Conservation (phyloP, 176 grass and related monocot species). For the Musa troglodytarum region DNA sequence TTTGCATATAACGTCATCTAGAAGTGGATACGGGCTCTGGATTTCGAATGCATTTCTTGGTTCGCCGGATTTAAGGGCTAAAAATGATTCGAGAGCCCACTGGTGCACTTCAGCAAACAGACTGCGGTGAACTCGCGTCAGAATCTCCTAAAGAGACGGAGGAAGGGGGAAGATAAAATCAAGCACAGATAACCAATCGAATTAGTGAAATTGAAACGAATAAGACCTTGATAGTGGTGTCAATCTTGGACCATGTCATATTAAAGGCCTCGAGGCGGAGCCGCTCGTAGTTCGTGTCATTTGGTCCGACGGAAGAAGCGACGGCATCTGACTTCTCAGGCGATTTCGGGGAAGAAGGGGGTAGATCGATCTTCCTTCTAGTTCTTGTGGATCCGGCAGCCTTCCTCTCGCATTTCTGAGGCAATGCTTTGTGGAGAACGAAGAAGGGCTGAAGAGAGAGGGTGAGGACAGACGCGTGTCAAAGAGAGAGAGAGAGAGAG, state of each 20-base stretch:
- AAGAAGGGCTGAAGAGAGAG: constrained; percentile 55
- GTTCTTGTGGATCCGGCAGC: constrained; percentile 24
- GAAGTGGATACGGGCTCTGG: constrained; percentile 52
- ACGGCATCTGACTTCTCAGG: constrained; percentile 26
- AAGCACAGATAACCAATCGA: background rate
- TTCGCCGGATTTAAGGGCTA: constrained; percentile 17
- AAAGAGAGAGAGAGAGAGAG: background rate
- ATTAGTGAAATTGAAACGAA: background rate
- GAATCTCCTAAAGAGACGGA: constrained; percentile 37
- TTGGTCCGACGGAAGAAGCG: constrained; percentile 8
- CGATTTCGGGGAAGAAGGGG: constrained; percentile 26
- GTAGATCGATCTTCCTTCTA: constrained; percentile 22
- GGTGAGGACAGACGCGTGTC: too few relatives aligned
- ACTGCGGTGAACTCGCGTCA: constrained; percentile 65
- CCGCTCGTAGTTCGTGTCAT: constrained; percentile 28
- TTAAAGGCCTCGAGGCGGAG: constrained; percentile 61
- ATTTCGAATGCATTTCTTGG: constrained; percentile 31
- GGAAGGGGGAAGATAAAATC: background rate
- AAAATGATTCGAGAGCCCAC: constrained; percentile 62
- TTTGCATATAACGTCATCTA: constrained; percentile 55
- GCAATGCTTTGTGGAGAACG: constrained; percentile 51
- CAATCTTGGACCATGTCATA: constrained; percentile 65
- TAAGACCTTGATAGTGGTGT: constrained; percentile 51
- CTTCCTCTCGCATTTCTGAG: constrained; percentile 17
- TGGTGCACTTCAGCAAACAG: constrained; percentile 71